A percentile compares a stretch with the other conserved stretches of the same genome.
These are phyloP conservation scores for Vigna mungo DNA, from an alignment of 306 rosid genomes.

Conservation along the genomic window DNA sequence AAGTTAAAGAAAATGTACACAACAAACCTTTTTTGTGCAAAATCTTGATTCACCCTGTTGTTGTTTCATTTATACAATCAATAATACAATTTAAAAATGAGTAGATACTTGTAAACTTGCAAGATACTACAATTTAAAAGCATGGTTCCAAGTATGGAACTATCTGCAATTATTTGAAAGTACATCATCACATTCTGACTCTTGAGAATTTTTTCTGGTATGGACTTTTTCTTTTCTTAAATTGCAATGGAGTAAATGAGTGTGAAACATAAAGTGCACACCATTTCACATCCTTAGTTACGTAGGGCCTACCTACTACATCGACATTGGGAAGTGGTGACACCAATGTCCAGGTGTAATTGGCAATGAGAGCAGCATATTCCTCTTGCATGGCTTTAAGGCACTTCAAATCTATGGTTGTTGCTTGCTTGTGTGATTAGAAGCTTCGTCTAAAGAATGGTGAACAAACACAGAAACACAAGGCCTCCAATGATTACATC, in stretches of 20 bases:
- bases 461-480: constrained; percentile 1
- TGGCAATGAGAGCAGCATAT: constrained; percentile 25
- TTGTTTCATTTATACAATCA: too few species aligned
- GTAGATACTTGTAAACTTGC: background rate
- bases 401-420: constrained; percentile 24
- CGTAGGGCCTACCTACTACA: constrained; percentile 19
- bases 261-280: background rate
- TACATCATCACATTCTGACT: constrained; percentile 4
- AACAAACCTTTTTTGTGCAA: too few species aligned
- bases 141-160: background rate
- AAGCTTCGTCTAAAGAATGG: background rate
- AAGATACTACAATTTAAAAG: background rate
- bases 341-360: constrained; percentile 9
- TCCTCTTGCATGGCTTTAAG: constrained; percentile 33
- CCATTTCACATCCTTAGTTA: background rate
- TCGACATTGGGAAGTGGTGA: constrained; percentile 27
- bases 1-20: background rate
- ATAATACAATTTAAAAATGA: background rate
- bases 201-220: background rate
- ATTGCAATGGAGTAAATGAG: background rate
- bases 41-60: too few species aligned
- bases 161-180: constrained; percentile 6
- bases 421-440: constrained; percentile 12
- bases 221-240: background rate
- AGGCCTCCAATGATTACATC: background rate